phyloP scores from a whole-genome alignment of 2,329 filamentous ascomycete species.

The Volutella citrinella region DNA sequence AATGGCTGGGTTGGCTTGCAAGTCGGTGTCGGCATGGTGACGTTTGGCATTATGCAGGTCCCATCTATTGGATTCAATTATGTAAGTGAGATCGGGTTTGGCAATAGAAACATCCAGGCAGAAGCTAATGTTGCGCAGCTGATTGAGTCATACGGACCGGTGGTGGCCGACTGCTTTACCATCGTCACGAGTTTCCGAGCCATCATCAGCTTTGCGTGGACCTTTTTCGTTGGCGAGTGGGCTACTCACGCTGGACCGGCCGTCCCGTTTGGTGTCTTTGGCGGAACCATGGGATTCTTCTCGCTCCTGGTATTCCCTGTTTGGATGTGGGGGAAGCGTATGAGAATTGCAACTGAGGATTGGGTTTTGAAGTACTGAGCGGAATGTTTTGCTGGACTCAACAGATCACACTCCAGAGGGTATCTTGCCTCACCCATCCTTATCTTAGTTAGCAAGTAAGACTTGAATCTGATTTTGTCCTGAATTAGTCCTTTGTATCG shows the following conservation, averaged over 20 bases:
- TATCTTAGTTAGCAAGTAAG: too few species aligned
- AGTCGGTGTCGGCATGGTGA: conserved; percentile 33
- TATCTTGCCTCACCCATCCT: too few species aligned
- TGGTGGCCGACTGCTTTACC: conserved; percentile 52
- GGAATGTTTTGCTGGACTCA: too few species aligned
- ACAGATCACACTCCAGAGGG: too few species aligned
- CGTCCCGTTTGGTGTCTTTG: conserved; percentile 51
- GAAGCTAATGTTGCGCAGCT: conserved; percentile 29
- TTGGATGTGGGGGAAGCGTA: conserved; percentile 33
- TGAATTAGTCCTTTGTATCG: too few species aligned
- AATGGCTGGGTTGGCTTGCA: conserved; percentile 34
- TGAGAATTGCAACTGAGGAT: conserved; percentile 31
- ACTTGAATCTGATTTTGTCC: too few species aligned
- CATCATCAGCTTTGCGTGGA: conserved; percentile 52
- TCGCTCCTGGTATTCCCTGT: conserved; percentile 33
- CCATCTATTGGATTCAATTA: conserved; percentile 38
- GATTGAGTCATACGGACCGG: conserved; percentile 46
- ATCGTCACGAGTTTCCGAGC: conserved; percentile 48
- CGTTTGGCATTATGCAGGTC: conserved; percentile 37
- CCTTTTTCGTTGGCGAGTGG: conserved; percentile 51
- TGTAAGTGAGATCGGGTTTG: conserved; percentile 23
- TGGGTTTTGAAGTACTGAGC: too few species aligned
- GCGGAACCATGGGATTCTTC: conserved; percentile 49
- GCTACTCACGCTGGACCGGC: conserved; percentile 39
- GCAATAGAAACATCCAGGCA: background rate